Evolutionary conservation across 257 asterid genomes (phyloP).

Genomic region (Cinchona pubescens): DNA sequence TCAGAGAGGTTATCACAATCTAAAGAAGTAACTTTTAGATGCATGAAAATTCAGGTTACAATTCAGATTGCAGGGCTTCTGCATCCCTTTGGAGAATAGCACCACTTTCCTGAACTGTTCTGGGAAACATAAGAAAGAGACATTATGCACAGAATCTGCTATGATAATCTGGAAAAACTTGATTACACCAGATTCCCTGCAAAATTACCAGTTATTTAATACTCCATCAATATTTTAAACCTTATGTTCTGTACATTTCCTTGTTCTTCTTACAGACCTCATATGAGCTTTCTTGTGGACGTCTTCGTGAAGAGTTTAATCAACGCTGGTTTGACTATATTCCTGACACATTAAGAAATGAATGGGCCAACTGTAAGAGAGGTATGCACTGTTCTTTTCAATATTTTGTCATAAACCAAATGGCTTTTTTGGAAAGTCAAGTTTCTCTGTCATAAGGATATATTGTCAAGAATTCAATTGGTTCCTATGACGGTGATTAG

Average conservation of each 20-base stretch:
- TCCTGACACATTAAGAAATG: slow-evolving; percentile 18
- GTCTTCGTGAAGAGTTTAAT: slow-evolving; percentile 15
- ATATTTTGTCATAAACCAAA: not conserved
- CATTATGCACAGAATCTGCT: too few relatives aligned
- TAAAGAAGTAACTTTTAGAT: too few relatives aligned
- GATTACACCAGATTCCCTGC: not conserved
- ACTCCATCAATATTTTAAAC: not conserved
- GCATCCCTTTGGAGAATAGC: not conserved
- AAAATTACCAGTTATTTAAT: not conserved
- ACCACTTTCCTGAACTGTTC: not conserved
- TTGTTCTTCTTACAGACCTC: slow-evolving; percentile 10
- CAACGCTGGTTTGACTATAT: slow-evolving; percentile 25
- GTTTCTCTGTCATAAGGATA: not conserved
- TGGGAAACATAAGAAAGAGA: not conserved
- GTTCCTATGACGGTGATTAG: slow-evolving; percentile 1
- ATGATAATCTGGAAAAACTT: not conserved
- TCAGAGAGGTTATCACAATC: too few relatives aligned
- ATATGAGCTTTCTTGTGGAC: slow-evolving; percentile 18
- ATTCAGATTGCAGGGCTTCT: not conserved
- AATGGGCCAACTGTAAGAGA: slow-evolving; percentile 20
- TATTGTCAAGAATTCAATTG: not conserved
- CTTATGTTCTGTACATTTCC: not conserved
- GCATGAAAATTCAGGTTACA: too few relatives aligned
- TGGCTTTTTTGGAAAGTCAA: not conserved
- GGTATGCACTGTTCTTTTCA: slow-evolving; percentile 6